Evolutionary conservation across 306 rosid genomes (phyloP).

Genomic region (Vachellia collinsii): DNA sequence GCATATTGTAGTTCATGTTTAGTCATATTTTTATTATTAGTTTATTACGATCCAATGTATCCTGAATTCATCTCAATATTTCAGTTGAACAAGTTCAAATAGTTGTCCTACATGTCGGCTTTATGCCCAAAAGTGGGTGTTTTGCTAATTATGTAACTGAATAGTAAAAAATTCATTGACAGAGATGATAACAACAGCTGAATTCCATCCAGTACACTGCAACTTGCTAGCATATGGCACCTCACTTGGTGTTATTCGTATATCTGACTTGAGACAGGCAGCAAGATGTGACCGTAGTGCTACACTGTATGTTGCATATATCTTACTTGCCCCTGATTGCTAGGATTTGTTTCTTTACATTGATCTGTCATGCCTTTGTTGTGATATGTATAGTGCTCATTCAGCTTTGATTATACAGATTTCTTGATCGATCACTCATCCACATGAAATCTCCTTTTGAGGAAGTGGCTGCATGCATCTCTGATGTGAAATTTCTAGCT

Average conservation of each 20-base stretch:
- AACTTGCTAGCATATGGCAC: slow-evolving; percentile 76
- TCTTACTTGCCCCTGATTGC: not conserved
- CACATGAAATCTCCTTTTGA: slow-evolving; percentile 60
- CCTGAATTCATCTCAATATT: no score
- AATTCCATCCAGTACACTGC: slow-evolving; percentile 79
- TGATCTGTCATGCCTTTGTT: not conserved
- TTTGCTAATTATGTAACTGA: not conserved
- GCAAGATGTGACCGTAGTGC: slow-evolving; percentile 68
- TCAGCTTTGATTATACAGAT: slow-evolving; percentile 56
- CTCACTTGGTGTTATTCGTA: slow-evolving; percentile 73
- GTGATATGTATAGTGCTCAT: not conserved
- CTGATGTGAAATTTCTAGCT: slow-evolving; percentile 59
- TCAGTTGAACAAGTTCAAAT: no score
- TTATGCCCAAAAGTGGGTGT: no score
- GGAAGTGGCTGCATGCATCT: slow-evolving; percentile 61
- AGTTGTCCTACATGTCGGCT: no score
- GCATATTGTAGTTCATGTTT: slow-evolving; percentile 15
- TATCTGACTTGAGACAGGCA: slow-evolving; percentile 73
- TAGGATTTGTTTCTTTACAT: slow-evolving; percentile 6
- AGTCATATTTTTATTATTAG: no score
- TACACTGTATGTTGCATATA: slow-evolving; percentile 50
- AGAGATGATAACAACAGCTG: slow-evolving; percentile 81
- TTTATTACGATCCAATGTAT: no score
- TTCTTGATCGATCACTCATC: slow-evolving; percentile 50
- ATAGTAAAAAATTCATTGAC: slow-evolving; percentile 3